Evolutionary conservation across 2,329 filamentous ascomycete genomes (phyloP), one percentile per base, ranked within the genome.

Genomic region (Diaporthe citrichinensis): DNA sequence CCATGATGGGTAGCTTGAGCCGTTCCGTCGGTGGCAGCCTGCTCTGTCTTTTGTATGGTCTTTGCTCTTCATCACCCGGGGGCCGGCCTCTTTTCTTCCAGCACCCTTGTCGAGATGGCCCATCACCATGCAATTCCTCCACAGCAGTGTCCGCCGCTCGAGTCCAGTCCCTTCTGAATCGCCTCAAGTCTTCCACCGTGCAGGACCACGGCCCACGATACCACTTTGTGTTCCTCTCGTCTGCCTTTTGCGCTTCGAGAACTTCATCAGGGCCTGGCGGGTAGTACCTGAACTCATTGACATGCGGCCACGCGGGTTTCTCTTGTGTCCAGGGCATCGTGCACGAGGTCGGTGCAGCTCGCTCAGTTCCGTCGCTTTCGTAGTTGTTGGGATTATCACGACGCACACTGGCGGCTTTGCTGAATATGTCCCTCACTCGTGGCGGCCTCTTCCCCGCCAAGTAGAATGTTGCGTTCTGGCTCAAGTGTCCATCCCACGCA

Each of bases 291-390:
- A 86, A 79, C 77, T 84, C 82, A 78, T 86, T 86, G 71, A 84
- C 81, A 73, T 87, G 85, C 9, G 86, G 86, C 4, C 85, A 83
- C 17, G 85, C 83, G 6, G 85, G 82, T 72, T 83, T 84, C 34
- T 75, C 76, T 28, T 68, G 46, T 20, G 73, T 75, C 76, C 76
- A 77, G 7, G 73, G 73, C 15, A 75, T 59, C n/a, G 58, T 65
- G 36, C 71, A 73, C 20, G 51, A 46, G 20, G 49, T 46, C 23
- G 49, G 51, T 46, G 25, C 31, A 25, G 17, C 20, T 5, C 25
- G 58, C 17, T 25, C 51, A n/a, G 25, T 28, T 15, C 39, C 23
- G 46, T 34, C 36, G 10, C 25, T 41, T 39, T 55, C 14, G 76
- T 84, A 14, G 75, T 84, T 82, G 79, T 87, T 87, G 28, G 44